Evolutionary conservation across 2,329 filamentous ascomycete genomes (phyloP), one percentile per base, ranked within the genome.

Genomic region (Ceratocystis destructans): DNA sequence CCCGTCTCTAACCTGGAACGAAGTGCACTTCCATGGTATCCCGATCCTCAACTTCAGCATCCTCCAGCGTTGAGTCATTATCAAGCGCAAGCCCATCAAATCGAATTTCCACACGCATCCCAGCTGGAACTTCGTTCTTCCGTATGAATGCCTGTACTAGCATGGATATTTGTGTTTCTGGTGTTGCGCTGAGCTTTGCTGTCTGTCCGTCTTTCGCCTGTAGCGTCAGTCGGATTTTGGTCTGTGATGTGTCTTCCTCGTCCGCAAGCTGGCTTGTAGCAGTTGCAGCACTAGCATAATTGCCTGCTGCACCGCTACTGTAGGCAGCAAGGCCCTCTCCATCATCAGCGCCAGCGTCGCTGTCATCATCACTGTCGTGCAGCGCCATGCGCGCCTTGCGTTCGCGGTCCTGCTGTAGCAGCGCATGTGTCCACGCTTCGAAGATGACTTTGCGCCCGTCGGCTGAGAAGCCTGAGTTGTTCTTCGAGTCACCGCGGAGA

Each of bases 11-110:
- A 7, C 7, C 22, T 10, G 62, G 45, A 2, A 65, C 53, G 65
- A 91, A 75, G 70, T 87, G 80, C 25, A 94, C 87, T 74, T 96
- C 90, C 44, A 96, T 77, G 33, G 82, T 80, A 73, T 93, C 89
- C 77, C 86, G 80, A 71, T 95, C 87, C 59, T 84, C 83, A 50
- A 96, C 83, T 20, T 90, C 90, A 1, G 85, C 81, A 45, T 88
- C 84, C 57, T 79, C 78, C 59, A 94, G 79, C 1, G 80, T 82
- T 37, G 77, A 76, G 1, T 83, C 78, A 20, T 82, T 80, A 15
- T 86, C 82, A 33, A 95, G 76, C 61, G 78, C 77, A 63, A 92
- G 89, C 15, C 90, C 90, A 70, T 96, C 90, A 74, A 90, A 92
- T 70, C 81, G 78, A 10, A 96, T 76, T 46, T 80, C 79, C 2